A percentile compares a stretch with the other conserved stretches of the same genome.
Conservation (phyloP, 805 yeast species). For the Metschnikowia lochheadii region DNA sequence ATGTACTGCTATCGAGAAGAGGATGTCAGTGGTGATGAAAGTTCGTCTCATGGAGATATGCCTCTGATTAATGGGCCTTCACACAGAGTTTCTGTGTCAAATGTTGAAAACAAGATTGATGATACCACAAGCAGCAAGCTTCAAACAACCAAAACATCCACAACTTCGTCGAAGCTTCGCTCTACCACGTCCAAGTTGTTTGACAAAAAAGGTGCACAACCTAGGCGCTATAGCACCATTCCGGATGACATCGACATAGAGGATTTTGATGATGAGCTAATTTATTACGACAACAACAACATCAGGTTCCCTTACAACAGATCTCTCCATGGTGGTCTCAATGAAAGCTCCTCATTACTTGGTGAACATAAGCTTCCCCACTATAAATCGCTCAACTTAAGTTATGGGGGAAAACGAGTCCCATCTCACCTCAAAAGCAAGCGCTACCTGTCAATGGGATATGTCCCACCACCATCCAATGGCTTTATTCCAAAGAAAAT, state of each 20-base stretch:
- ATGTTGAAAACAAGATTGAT: conserved; percentile 4
- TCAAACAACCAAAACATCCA: conserved; percentile 28
- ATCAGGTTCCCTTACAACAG: conserved; percentile 35
- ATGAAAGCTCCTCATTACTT: conserved; percentile 32
- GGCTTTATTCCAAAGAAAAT: conserved; percentile 9
- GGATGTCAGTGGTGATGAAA: conserved; percentile 26
- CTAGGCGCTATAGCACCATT: conserved; percentile 68
- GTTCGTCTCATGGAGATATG: conserved; percentile 29
- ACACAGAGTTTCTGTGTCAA: conserved; percentile 1
- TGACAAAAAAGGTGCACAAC: conserved; percentile 67
- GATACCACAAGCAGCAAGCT: conserved; percentile 8
- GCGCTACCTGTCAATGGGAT: conserved; percentile 38
- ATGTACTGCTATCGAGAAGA: conserved; percentile 27
- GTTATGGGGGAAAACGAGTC: conserved; percentile 23
- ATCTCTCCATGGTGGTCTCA: conserved; percentile 20
- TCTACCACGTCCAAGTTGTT: conserved; percentile 72
- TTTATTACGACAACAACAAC: conserved; percentile 39
- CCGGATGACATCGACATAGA: conserved; percentile 59
- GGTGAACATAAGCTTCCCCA: conserved; percentile 30
- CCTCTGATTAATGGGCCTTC: conserved; percentile 12
- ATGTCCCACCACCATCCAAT: conserved; percentile 17
- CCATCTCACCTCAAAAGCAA: conserved; percentile 23
- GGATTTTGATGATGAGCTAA: conserved; percentile 50
- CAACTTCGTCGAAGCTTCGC: conserved; percentile 42
- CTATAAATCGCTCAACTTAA: conserved; percentile 38